Conservation (phyloP, 306 rosid species). For the Medicago arabica region DNA sequence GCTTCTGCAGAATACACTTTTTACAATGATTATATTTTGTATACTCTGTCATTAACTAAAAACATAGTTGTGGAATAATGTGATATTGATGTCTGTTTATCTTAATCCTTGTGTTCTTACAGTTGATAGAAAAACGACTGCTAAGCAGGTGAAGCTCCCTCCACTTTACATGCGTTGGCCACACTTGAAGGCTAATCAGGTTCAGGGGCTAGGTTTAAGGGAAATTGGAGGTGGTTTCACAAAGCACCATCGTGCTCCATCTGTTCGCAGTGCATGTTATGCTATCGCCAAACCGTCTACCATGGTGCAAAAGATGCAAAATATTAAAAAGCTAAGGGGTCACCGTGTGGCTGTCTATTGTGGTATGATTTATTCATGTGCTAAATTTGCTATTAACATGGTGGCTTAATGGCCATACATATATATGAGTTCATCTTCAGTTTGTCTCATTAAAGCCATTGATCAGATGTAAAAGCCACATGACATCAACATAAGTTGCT, state of each 20-base stretch:
- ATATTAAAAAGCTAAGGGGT: constrained; percentile 83
- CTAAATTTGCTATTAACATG: constrained; percentile 36
- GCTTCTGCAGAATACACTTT: constrained; percentile 12
- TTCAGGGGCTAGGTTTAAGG: constrained; percentile 76
- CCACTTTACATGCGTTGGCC: constrained; percentile 85
- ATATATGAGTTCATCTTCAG: constrained; percentile 18
- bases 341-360: constrained; percentile 93
- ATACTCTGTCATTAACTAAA: constrained; percentile 17
- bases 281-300: constrained; percentile 94
- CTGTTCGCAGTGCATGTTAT: constrained; percentile 87
- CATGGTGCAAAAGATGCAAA: constrained; percentile 86
- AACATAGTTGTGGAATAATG: constrained; percentile 29
- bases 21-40: constrained; percentile 24
- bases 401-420: constrained; percentile 34
- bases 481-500: constrained; percentile 25
- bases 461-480: constrained; percentile 28
- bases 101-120: constrained; percentile 46
- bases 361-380: constrained; percentile 59
- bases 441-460: constrained; percentile 41
- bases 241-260: constrained; percentile 86
- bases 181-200: constrained; percentile 86
- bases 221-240: constrained; percentile 92
- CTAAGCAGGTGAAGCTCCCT: constrained; percentile 55
- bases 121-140: constrained; percentile 60
- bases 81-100: constrained; percentile 21